Conservation (phyloP, 2,329 filamentous ascomycete species). For the Alternaria ethzedia region DNA sequence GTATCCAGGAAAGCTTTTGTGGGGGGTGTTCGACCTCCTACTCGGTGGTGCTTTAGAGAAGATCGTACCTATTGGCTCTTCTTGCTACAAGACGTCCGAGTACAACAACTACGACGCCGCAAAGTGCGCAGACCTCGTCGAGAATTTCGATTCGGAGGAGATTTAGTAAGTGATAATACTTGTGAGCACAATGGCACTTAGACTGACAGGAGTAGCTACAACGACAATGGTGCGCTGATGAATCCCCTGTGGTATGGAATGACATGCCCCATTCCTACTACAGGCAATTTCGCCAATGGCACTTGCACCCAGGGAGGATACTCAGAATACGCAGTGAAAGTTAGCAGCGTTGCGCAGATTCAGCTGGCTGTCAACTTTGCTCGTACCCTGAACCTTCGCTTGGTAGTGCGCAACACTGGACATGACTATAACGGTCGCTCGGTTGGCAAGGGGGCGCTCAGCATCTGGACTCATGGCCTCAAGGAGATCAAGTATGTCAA, state of each 20-base stretch:
- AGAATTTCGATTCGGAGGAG: constrained; percentile 23
- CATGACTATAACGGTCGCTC: constrained; percentile 42
- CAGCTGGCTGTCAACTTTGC: constrained; percentile 45
- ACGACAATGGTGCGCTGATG: constrained; percentile 35
- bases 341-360: constrained; percentile 39
- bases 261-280: constrained; percentile 31
- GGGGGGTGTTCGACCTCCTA: constrained; percentile 30
- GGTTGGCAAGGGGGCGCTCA: constrained; percentile 34
- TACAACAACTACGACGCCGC: constrained; percentile 38
- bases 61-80: constrained; percentile 35
- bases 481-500: constrained; percentile 39
- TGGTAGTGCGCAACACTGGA: constrained; percentile 37
- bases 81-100: constrained; percentile 35
- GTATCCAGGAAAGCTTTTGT: constrained; percentile 28
- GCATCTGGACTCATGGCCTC: constrained; percentile 39
- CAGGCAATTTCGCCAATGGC: constrained; percentile 22
- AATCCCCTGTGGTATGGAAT: constrained; percentile 38
- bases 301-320: constrained; percentile 42
- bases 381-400: constrained; percentile 36
- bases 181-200: not conserved
- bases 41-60: constrained; percentile 34
- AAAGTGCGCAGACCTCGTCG: constrained; percentile 29
- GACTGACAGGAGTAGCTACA: constrained; percentile 19
- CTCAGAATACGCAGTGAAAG: constrained; percentile 36
- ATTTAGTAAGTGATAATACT: constrained; percentile 24